Base-by-base conservation (phyloP, 192 early-diverging fungal species). In the Podochytrium sp. region DNA sequence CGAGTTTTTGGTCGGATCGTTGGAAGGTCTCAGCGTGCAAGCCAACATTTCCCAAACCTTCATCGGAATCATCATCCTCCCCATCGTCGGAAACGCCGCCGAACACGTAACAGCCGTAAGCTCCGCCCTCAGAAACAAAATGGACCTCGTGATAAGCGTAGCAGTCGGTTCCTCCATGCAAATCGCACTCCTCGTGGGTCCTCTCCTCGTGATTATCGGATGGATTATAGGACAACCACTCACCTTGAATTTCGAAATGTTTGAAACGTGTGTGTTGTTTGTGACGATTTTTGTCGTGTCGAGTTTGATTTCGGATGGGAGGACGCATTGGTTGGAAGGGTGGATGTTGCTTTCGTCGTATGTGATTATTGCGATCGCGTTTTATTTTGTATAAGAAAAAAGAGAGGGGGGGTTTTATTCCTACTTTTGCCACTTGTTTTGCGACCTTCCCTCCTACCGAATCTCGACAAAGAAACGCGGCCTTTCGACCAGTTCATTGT, bases 251-350 rank as follows among this genome's bases (percentile, higher is more conserved):
- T 99, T 99, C 73, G 83, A 89, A 39, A 81, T 85, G 3, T 93
- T 95, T 75, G 94, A 96, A 65, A 93, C 92, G 0, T 86, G 90
- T 27, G 86, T 96, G 0, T 70, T 96, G 49, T 95, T 98, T 81
- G 78, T 93, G 2, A 74, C 77, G 0, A 72, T 84, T n/a, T 85
- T 78, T 74, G 73, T 81, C 43, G 76, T 81, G 23, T 85, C 77
- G 59, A 72, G 61, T 14, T 60, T 86, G 38, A 85, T 90, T 41
- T 51, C 55, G 67, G 96, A 97, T 77, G 97, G 97, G 14, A 79
- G 90, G 59, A 91, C 90, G 3, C 96, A 96, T 78, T 99, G 93
- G 94, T 83, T 98, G 14, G 94, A 95, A 79, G 97, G 97, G 3
- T 84, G 86, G 42, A 86, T 96, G 79, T 79, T 97, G 33, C 78